Base-by-base conservation (phyloP, 1,284 basidiomycete species). In the Tylopilus sp. region DNA sequence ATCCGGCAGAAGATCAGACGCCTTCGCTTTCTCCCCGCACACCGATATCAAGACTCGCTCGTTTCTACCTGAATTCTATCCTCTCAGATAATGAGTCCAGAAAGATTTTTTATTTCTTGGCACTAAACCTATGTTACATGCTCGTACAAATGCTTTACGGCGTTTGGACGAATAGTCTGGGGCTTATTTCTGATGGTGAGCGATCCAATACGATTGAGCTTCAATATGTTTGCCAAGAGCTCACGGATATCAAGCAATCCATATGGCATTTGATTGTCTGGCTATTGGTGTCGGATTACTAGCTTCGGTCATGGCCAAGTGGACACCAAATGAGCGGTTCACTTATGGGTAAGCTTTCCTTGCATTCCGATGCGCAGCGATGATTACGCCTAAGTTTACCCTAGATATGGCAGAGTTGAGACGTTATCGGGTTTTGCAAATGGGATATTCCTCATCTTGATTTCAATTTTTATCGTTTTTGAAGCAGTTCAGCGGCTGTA, bases 201-300 rank as follows among this genome's bases (percentile, higher is more conserved):
- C 57, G 43, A 37, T 41, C 30, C 18, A 40, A 25, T 19, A 12
- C 10, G 21, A 19, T 21, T 31, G 0, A 47, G 2, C 40, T 15
- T 41, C 36, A 12, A 28, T 41, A 15, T 18, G 6, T 31, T 45
- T 31, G 15, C 42, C 41, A 25, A 55, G 15, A 28, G 51, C 37
- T 47, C 39, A 30, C 42, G 44, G 39, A 42, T 35, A n/a, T 34
- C 11, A 56, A 97, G 96, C 97, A 12, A 99, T 99, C 44, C 97
- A 99, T 66, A 99, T 99, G 97, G 92, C 95, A 21, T 99, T 99
- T 61, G 97, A 99, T 71, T 99, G 97, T 64, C 86, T 97, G 74
- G 96, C 96, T 2, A 93, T 99, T 49, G 96, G 84, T 0, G 92
- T 99, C 57, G 97, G 97, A 2, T 76, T 99, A 2, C 86, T 97